Evolutionary conservation across 768 basidiomycete genomes (phyloP).

Genomic region (Hypholoma sublateritium): DNA sequence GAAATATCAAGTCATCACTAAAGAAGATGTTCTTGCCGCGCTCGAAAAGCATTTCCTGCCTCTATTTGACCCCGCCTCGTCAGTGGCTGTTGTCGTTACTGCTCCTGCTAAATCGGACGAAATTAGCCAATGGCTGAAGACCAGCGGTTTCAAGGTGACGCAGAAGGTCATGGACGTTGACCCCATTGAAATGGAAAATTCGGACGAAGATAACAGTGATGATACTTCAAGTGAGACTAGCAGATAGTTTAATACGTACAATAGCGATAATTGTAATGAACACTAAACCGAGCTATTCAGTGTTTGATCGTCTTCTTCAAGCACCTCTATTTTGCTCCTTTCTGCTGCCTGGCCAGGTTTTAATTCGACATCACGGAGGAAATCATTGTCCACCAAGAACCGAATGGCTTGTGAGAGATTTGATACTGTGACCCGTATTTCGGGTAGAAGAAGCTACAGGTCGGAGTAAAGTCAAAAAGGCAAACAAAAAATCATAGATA

Average conservation of each 20-base stretch:
- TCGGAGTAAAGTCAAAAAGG: not conserved
- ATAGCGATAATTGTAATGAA: not conserved
- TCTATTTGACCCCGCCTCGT: constrained; percentile 75
- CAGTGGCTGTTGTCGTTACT: constrained; percentile 80
- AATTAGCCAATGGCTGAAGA: constrained; percentile 61
- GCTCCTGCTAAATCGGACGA: constrained; percentile 78
- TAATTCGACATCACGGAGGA: constrained; percentile 77
- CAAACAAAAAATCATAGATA: constrained; percentile 32
- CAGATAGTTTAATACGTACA: constrained; percentile 1
- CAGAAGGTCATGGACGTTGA: constrained; percentile 66
- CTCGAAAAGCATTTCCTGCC: constrained; percentile 80
- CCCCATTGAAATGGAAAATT: constrained; percentile 47
- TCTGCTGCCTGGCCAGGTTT: constrained; percentile 70
- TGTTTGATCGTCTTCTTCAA: constrained; percentile 22
- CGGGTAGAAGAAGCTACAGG: constrained; percentile 72
- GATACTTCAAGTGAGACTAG: constrained; percentile 15
- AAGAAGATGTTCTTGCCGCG: constrained; percentile 69
- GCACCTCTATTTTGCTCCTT: constrained; percentile 61
- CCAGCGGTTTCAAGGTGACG: constrained; percentile 79
- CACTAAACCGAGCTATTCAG: not conserved
- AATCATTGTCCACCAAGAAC: constrained; percentile 89
- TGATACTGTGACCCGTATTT: constrained; percentile 85
- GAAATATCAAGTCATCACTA: constrained; percentile 77
- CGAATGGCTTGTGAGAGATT: constrained; percentile 91
- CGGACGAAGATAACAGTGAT: constrained; percentile 32